Evolutionary conservation across 148 eudicot species (phyloP).

Genomic region (Rhododendron ovatum): DNA sequence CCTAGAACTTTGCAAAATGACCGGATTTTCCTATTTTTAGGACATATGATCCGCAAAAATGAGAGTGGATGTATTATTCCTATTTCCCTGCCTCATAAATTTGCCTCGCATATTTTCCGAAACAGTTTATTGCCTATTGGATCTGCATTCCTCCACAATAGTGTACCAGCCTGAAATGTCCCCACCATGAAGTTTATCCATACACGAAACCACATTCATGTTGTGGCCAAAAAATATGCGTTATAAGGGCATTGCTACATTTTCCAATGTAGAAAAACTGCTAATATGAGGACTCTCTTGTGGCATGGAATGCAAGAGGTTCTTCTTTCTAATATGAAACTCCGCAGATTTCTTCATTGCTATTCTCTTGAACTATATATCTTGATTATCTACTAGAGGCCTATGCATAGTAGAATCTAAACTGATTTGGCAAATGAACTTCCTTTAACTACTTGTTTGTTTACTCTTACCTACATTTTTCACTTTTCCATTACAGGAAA

Average conservation of each 20-base stretch:
- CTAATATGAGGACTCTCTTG: background rate
- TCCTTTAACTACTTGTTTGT: background rate
- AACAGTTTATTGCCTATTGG: background rate
- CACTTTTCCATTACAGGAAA: slow-evolving; percentile 42
- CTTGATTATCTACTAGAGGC: background rate
- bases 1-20: background rate
- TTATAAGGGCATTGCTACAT: background rate
- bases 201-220: background rate
- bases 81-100: background rate
- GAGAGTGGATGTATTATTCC: background rate
- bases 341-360: background rate
- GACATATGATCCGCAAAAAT: background rate
- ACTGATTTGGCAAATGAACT: background rate
- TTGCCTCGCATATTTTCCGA: background rate
- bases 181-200: background rate
- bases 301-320: background rate
- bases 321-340: background rate
- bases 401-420: background rate
- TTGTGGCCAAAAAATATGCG: background rate
- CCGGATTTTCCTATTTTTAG: background rate
- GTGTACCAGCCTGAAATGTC: background rate
- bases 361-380: background rate
- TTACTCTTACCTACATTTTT: background rate
- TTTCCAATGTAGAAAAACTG: background rate
- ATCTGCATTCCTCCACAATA: background rate